These are phyloP conservation scores for Austroboletus niveus DNA, from an alignment of 1,284 basidiomycete genomes.

Conservation along the genomic window DNA sequence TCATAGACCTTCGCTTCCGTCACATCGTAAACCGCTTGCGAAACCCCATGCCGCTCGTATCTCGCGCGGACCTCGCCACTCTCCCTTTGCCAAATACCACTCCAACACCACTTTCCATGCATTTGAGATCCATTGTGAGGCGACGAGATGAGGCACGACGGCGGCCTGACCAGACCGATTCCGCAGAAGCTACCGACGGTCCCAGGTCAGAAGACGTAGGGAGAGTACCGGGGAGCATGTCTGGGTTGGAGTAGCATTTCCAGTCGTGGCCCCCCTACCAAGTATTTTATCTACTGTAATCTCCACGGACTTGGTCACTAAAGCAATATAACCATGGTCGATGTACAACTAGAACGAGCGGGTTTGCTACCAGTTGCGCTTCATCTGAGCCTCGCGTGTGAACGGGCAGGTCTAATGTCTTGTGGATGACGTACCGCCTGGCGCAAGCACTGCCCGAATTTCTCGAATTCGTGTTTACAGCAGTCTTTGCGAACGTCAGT, in stretches of 20 bases:
- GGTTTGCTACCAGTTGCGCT: slow-evolving; percentile 53
- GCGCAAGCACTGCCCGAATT: slow-evolving; percentile 73
- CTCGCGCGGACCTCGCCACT: slow-evolving; percentile 34
- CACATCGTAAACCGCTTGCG: slow-evolving; percentile 54
- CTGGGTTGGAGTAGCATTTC: slow-evolving; percentile 28
- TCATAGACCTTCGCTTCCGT: slow-evolving; percentile 59
- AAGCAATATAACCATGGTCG: slow-evolving; percentile 4
- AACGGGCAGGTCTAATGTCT: neutral
- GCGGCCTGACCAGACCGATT: slow-evolving; percentile 28
- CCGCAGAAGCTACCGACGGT: slow-evolving; percentile 17
- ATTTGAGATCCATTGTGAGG: slow-evolving; percentile 52
- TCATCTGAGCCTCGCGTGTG: slow-evolving; percentile 50
- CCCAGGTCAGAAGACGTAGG: slow-evolving; percentile 17
- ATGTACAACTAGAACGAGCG: neutral
- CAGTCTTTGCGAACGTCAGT: slow-evolving; percentile 74
- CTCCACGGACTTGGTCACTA: slow-evolving; percentile 7
- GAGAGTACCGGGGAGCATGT: slow-evolving; percentile 46
- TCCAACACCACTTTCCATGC: slow-evolving; percentile 48
- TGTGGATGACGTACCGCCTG: slow-evolving; percentile 51
- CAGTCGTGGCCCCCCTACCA: neutral
- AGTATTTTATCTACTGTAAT: slow-evolving; percentile 22
- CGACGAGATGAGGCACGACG: slow-evolving; percentile 41
- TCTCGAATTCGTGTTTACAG: slow-evolving; percentile 75
- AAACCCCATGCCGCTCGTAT: slow-evolving; percentile 45
- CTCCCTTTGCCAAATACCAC: slow-evolving; percentile 64